Conservation (phyloP, 805 yeast genomes). For the Teunomyces lycoperdinae region DNA sequence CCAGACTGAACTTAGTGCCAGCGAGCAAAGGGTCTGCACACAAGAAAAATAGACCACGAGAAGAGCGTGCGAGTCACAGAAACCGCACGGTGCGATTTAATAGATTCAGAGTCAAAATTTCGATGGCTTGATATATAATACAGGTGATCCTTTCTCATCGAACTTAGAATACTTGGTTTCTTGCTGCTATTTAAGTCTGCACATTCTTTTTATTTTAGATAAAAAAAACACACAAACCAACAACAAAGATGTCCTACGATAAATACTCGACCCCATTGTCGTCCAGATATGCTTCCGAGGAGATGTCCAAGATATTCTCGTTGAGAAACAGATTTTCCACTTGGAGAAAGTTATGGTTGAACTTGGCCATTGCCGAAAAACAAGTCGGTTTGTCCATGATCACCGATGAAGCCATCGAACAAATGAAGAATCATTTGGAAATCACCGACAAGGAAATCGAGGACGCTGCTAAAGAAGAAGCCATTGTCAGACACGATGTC, state of each 20-base stretch:
- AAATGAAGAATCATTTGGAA: conserved; percentile 72
- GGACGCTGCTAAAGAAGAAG: conserved; percentile 88
- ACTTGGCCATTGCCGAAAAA: conserved; percentile 92
- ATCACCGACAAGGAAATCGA: conserved; percentile 93
- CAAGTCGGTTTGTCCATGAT: conserved; percentile 82
- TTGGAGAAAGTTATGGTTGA: conserved; percentile 97
- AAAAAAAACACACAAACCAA: neutral
- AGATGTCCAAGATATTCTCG: conserved; percentile 92
- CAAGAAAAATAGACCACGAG: too few species aligned
- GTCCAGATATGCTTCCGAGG: conserved; percentile 95
- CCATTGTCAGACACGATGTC: conserved; percentile 97
- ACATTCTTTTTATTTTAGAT: neutral
- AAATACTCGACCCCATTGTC: conserved; percentile 90
- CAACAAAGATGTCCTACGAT: conserved; percentile 47
- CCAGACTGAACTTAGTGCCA: neutral
- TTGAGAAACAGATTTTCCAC: conserved; percentile 92
- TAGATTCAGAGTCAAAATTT: conserved; percentile 1
- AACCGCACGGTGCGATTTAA: neutral
- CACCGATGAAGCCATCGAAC: conserved; percentile 86
- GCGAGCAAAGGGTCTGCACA: too few species aligned
- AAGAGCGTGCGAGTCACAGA: conserved; percentile 3
- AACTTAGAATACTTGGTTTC: neutral
- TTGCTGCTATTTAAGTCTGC: neutral
- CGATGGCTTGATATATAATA: neutral
- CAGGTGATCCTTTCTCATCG: neutral